Base-by-base conservation (phyloP, 257 asterid species). In the Apocynum venetum region DNA sequence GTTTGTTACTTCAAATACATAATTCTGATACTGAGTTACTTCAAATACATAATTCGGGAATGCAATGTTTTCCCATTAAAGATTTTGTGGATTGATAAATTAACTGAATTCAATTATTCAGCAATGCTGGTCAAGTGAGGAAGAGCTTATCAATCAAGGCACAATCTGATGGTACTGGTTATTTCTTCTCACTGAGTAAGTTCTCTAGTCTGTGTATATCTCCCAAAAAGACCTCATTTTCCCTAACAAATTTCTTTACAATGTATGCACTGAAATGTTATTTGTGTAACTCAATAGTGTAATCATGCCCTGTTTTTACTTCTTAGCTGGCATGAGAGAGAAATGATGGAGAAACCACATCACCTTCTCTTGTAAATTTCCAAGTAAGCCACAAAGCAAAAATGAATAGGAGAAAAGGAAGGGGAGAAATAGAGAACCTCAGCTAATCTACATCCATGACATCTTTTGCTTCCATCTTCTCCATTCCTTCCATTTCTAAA, bases 61-160 rank as follows among this genome's bases (percentile, higher is more conserved):
- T 20, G 1, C 72, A 48, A 47, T 57, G 12, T 47, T 63, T 47
- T 63, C 3, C 56, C 10, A 3, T 57, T 35, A 12, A 47, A 61
- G 38, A 43, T 43, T 69, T 52, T 77, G 35, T 6, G 36, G 36
- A 55, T 57, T 44, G 48, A 41, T 51, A 11, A 12, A 19, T 6
- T 20, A 48, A 64, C 19, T 11, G 15, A 48, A 51, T 14, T 8
- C 48, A 40, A 68, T 69, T 12, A 17, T 74, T 73, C 93, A 94
- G 98, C 78, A 88, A 89, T 87, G 97, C 96, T 81, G 98, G 98
- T 72, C 94, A 95, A 84, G 91, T 95, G 63, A 88, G 96, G 83
- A 95, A 95, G 88, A 92, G 87, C 80, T 86, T 95, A 77, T 93
- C 97, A 11, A 80, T 95, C 71, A 93, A 90, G 82, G 87, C 97